These are phyloP conservation scores for Vanilla planifolia DNA, from an alignment of 106 monocot genomes.

Conservation along the genomic window DNA sequence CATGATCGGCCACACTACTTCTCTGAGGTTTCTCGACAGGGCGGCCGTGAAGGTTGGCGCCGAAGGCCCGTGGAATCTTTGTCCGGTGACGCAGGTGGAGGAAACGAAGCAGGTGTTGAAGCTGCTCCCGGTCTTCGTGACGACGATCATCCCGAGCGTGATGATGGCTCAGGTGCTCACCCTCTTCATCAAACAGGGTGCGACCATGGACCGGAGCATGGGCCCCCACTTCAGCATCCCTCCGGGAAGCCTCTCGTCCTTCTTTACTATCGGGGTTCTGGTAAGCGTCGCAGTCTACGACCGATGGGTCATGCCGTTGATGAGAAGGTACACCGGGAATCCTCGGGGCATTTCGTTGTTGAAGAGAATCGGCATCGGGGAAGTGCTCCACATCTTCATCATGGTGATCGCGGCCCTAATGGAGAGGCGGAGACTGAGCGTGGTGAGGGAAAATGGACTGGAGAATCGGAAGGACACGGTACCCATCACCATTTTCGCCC, in stretches of 20 bases:
- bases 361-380: constrained; percentile 20
- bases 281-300: constrained; percentile 10
- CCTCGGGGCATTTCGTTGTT: constrained; percentile 16
- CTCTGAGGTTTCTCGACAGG: constrained; percentile 12
- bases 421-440: constrained; percentile 18
- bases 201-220: constrained; percentile 26
- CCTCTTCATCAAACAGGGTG: constrained; percentile 49
- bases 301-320: neutral
- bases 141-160: constrained; percentile 10
- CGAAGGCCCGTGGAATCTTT: neutral
- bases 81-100: constrained; percentile 10
- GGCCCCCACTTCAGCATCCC: constrained; percentile 18
- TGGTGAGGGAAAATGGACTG: constrained; percentile 4
- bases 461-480: neutral
- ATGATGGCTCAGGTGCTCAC: constrained; percentile 12
- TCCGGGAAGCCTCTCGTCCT: constrained; percentile 10
- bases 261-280: constrained; percentile 9
- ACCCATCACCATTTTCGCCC: constrained; percentile 12
- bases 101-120: constrained; percentile 17
- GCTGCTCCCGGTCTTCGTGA: constrained; percentile 7
- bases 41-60: constrained; percentile 10
- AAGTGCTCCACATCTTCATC: constrained; percentile 12
- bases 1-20: neutral
- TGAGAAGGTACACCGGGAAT: constrained; percentile 11
- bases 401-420: constrained; percentile 9